Percentiles rank a stretch among this genome's conserved stretches.
Conservation (phyloP, 2,329 filamentous ascomycete genomes). For the Aspergillus sp. region DNA sequence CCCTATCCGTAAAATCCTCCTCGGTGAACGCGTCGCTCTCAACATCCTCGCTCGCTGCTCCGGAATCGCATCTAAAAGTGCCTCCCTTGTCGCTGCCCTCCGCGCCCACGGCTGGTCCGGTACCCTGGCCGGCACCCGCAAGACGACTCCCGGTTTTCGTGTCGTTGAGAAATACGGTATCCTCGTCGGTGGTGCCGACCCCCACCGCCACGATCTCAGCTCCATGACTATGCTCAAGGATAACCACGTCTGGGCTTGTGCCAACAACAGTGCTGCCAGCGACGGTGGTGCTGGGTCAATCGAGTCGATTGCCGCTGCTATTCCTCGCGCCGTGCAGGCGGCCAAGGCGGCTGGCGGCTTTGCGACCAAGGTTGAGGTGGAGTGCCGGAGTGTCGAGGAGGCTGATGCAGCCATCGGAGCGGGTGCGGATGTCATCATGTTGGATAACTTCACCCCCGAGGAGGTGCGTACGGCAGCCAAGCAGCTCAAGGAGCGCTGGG, state of each 20-base stretch:
- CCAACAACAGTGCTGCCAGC: slow-evolving; percentile 35
- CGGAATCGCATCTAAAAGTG: slow-evolving; percentile 69
- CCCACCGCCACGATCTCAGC: slow-evolving; percentile 84
- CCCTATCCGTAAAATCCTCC: slow-evolving; percentile 73
- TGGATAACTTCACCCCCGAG: slow-evolving; percentile 87
- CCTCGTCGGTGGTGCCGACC: slow-evolving; percentile 86
- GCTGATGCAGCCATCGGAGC: slow-evolving; percentile 87
- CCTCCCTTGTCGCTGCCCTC: slow-evolving; percentile 47
- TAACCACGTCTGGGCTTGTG: slow-evolving; percentile 92
- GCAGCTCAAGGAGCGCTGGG: slow-evolving; percentile 76
- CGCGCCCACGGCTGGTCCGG: slow-evolving; percentile 68
- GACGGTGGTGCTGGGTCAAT: slow-evolving; percentile 14
- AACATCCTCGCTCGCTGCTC: slow-evolving; percentile 89
- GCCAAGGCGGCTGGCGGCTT: slow-evolving; percentile 84
- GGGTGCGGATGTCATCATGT: slow-evolving; percentile 92
- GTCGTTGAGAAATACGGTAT: slow-evolving; percentile 98
- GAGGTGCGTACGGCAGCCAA: slow-evolving; percentile 70
- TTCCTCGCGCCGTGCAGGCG: slow-evolving; percentile 77
- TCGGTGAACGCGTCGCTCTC: slow-evolving; percentile 90
- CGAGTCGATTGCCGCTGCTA: slow-evolving; percentile 52
- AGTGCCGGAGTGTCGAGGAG: slow-evolving; percentile 82
- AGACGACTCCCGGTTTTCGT: slow-evolving; percentile 93
- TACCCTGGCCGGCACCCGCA: slow-evolving; percentile 86
- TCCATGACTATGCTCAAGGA: slow-evolving; percentile 99
- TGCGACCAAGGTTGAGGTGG: slow-evolving; percentile 90